phyloP scores from a whole-genome alignment of 2,329 filamentous ascomycete genomes.

The Dactylonectria macrodidyma region DNA sequence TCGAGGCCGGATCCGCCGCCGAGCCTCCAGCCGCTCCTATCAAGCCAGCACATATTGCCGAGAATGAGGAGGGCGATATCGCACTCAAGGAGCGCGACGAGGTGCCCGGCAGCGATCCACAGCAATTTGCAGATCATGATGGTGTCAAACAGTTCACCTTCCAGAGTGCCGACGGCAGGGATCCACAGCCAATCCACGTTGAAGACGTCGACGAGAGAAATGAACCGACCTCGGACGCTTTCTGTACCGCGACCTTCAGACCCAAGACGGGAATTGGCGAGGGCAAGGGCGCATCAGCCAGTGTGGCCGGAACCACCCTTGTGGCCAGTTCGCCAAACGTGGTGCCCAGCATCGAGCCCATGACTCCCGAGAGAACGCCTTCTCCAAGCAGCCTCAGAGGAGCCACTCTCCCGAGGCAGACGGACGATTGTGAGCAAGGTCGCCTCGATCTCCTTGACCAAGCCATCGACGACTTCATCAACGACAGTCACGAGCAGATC shows the following conservation, averaged over 20 bases:
- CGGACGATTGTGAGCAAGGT: neutral
- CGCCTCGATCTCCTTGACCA: conserved; percentile 2
- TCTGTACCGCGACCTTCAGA: conserved; percentile 5
- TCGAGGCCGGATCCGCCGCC: neutral
- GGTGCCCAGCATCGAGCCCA: conserved; percentile 11
- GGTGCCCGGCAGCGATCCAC: no score
- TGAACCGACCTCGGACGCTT: neutral
- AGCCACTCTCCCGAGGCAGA: conserved; percentile 1
- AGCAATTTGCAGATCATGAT: no score
- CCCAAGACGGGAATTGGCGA: neutral
- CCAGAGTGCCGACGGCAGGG: no score
- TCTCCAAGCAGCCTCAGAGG: neutral
- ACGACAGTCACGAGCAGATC: conserved; percentile 3
- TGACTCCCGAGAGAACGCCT: conserved; percentile 7
- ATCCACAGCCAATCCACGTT: no score
- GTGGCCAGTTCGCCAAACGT: conserved; percentile 5
- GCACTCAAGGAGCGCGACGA: neutral
- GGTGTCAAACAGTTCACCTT: no score
- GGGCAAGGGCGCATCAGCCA: conserved; percentile 6
- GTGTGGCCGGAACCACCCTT: conserved; percentile 11
- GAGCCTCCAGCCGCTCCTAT: no score
- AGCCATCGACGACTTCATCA: conserved; percentile 1
- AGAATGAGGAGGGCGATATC: conserved; percentile 1
- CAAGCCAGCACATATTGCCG: no score
- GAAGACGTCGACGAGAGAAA: no score